phyloP scores from a whole-genome alignment of 805 yeast species.

The Metschnikowia continentalis region DNA sequence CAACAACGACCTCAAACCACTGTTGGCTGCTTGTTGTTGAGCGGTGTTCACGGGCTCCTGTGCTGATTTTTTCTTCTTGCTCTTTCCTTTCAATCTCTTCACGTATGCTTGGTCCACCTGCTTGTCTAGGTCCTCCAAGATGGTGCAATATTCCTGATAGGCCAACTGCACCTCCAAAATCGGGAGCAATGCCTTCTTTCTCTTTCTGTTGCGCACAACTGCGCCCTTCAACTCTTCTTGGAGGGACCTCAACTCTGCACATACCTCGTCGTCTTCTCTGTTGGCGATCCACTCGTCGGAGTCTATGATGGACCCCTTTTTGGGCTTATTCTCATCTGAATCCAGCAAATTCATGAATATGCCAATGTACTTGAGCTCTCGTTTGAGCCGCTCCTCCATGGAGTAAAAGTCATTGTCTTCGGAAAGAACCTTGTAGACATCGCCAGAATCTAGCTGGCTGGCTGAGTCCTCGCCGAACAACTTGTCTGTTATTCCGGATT shows the following conservation, averaged over 20 bases:
- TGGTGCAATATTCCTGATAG: slow-evolving; percentile 89
- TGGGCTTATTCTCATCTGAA: slow-evolving; percentile 23
- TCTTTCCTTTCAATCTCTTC: slow-evolving; percentile 74
- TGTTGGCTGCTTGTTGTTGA: slow-evolving; percentile 68
- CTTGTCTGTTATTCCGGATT: slow-evolving; percentile 10
- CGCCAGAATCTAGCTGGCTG: slow-evolving; percentile 30
- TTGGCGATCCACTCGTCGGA: slow-evolving; percentile 71
- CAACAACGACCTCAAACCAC: slow-evolving; percentile 70
- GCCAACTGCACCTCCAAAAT: slow-evolving; percentile 83
- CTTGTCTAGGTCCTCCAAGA: slow-evolving; percentile 89
- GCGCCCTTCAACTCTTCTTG: slow-evolving; percentile 66
- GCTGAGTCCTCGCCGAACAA: slow-evolving; percentile 32
- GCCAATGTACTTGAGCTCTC: slow-evolving; percentile 88
- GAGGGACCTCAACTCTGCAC: slow-evolving; percentile 71
- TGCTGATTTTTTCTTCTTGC: slow-evolving; percentile 51
- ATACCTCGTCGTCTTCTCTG: slow-evolving; percentile 91
- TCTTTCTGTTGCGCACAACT: slow-evolving; percentile 56
- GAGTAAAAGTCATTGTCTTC: slow-evolving; percentile 65
- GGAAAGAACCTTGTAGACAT: slow-evolving; percentile 40
- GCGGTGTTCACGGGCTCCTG: slow-evolving; percentile 26
- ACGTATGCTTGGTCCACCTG: slow-evolving; percentile 94
- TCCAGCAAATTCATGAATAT: slow-evolving; percentile 62
- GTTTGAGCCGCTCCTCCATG: slow-evolving; percentile 80
- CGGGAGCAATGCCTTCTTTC: slow-evolving; percentile 65
- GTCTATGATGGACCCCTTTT: slow-evolving; percentile 33